These are phyloP conservation scores for Luffa acutangula DNA, from an alignment of 306 rosid species.

Conservation along the genomic window DNA sequence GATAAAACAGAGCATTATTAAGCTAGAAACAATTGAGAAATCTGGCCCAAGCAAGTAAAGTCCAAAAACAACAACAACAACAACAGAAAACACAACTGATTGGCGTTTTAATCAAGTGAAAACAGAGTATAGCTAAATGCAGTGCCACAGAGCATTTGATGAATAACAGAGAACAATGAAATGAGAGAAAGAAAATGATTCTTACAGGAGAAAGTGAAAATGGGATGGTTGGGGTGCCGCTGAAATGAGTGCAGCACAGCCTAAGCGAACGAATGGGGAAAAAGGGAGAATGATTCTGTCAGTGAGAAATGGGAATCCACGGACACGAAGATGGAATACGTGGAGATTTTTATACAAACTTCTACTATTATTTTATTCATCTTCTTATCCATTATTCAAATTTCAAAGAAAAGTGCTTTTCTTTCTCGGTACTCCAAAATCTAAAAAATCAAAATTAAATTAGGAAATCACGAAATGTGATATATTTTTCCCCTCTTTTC, in stretches of 20 bases:
- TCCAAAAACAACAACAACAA: background rate
- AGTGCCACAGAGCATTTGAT: background rate
- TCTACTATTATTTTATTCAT: background rate
- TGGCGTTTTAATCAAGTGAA: background rate
- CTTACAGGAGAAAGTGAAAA: background rate
- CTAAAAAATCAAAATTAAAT: background rate
- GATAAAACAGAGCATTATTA: background rate
- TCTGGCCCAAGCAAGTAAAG: background rate
- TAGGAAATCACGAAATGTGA: too few species aligned
- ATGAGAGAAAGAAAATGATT: background rate
- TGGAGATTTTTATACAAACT: background rate
- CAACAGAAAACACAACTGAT: background rate
- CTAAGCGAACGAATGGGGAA: background rate
- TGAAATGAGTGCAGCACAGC: background rate
- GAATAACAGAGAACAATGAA: background rate
- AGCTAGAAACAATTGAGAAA: background rate
- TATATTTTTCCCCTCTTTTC: too few species aligned
- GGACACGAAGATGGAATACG: background rate
- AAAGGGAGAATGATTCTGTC: background rate
- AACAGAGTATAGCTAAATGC: background rate
- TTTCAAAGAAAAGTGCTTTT: background rate
- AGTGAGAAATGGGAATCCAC: constrained; percentile 2
- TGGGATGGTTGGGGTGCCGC: background rate
- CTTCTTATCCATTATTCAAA: background rate
- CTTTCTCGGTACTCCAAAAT: background rate